Evolutionary conservation across 2,329 filamentous ascomycete genomes (phyloP).

Genomic region (Aspergillus hortae): DNA sequence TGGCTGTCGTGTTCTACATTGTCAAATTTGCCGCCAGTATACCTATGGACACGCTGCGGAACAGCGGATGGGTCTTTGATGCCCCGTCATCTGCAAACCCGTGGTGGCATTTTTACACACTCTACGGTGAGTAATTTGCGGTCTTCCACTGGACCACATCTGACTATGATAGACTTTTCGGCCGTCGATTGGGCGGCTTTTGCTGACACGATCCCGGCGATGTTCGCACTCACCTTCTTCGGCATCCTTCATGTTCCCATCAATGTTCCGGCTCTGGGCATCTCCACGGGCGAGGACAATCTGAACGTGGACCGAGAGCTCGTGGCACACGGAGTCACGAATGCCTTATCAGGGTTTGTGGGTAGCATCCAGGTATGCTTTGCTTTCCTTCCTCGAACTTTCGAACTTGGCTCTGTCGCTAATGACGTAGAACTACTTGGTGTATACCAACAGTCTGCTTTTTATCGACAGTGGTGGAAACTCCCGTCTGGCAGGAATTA

Average conservation of each 20-base stretch:
- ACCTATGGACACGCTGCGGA: constrained; percentile 63
- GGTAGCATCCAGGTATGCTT: constrained; percentile 71
- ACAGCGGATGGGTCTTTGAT: constrained; percentile 85
- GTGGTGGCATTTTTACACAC: constrained; percentile 96
- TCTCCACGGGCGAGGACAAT: constrained; percentile 88
- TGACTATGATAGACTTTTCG: constrained; percentile 61
- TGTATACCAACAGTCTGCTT: constrained; percentile 96
- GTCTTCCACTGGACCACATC: not conserved
- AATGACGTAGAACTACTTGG: constrained; percentile 77
- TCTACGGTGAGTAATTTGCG: constrained; percentile 70
- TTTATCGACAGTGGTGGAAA: constrained; percentile 93
- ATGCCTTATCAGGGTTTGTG: constrained; percentile 77
- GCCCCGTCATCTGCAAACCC: constrained; percentile 79
- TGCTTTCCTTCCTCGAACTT: too few species aligned
- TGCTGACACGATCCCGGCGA: constrained; percentile 80
- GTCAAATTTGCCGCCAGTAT: constrained; percentile 55
- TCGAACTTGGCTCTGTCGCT: constrained; percentile 12
- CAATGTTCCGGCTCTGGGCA: constrained; percentile 89
- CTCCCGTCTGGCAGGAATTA: constrained; percentile 76
- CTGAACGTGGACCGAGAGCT: constrained; percentile 87
- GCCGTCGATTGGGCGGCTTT: constrained; percentile 81
- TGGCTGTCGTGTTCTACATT: constrained; percentile 58
- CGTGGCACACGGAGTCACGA: constrained; percentile 88
- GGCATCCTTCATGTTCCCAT: constrained; percentile 96
- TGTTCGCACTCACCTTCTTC: constrained; percentile 97